These are phyloP conservation scores for Spathaspora sp. DNA, from an alignment of 805 yeast species.

Conservation along the genomic window DNA sequence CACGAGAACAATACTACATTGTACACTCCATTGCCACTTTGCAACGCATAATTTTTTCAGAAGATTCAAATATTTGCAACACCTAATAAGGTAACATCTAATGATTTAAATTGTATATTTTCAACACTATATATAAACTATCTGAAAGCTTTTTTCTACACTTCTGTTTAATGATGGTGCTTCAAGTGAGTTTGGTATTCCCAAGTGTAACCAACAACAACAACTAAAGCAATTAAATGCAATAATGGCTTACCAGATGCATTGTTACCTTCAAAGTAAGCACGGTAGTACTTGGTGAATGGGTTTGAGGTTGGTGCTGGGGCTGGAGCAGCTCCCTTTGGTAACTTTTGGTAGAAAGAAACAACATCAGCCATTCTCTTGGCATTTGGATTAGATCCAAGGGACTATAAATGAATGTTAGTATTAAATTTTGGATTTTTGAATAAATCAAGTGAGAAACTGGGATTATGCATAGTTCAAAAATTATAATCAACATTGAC, in stretches of 20 bases:
- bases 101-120: not conserved
- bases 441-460: too few relatives aligned
- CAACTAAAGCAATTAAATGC: conserved; percentile 67
- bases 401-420: conserved; percentile 51
- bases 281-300: conserved; percentile 76
- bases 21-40: too few relatives aligned
- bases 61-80: too few relatives aligned
- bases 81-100: too few relatives aligned
- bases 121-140: not conserved
- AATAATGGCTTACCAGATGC: conserved; percentile 81
- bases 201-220: conserved; percentile 80
- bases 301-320: conserved; percentile 63
- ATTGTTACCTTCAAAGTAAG: conserved; percentile 79
- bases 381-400: conserved; percentile 94
- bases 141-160: not conserved
- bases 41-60: too few relatives aligned
- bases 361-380: conserved; percentile 95
- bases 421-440: conserved; percentile 3
- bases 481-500: too few relatives aligned
- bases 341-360: conserved; percentile 90
- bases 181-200: conserved; percentile 89
- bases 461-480: too few relatives aligned
- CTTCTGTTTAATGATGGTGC: conserved; percentile 21
- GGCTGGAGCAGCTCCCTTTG: conserved; percentile 87
- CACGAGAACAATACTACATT: too few relatives aligned